Base-by-base conservation (phyloP, 179 eudicot genomes). In the Pouteria campechiana region DNA sequence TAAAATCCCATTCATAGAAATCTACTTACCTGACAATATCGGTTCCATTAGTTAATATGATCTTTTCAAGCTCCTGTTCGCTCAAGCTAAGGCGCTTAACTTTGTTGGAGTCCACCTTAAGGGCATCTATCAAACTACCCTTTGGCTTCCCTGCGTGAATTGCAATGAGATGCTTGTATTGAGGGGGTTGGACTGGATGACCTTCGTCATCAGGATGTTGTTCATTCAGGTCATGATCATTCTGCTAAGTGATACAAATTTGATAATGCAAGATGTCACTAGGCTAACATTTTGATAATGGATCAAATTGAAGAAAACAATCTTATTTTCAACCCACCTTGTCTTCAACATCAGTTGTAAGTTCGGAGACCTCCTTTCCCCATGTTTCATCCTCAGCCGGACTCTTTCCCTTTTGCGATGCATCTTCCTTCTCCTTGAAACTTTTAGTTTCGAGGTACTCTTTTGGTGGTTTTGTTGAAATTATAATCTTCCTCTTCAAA, bases 391-490 rank as follows among this genome's bases (percentile, higher is more conserved):
- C 80, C 13, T 64, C 79, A 48, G 58, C 65, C 6, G 61, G 29
- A 30, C 50, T 60, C 44, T 59, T 70, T 39, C 41, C 63, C 44
- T 38, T 65, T 35, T 61, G 72, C 15, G 76, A 44, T n/a, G n/a
- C n/a, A 20, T 56, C 69, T 27, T 61, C 59, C 32, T 65, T 42
- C 9, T 24, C 64, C 54, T 66, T 65, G 23, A 41, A 35, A 16
- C 61, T 69, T 60, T 89, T 71, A 17, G 75, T 72, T 47, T 81
- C 64, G 28, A 56, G 66, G 57, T 85, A 79, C 44, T 82, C 92
- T 57, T 72, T 69, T 7, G 99, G 96, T 49, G 96, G 99, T 48
- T 92, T 92, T 23, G 99, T 92, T 24, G 99, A 92, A 57, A 92
- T 73, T 22, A 92, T 67, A 34, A 87, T 48, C 61, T 55, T 66